phyloP scores from a whole-genome alignment of 1,284 basidiomycete genomes.

The Bondarzewia mesenterica region DNA sequence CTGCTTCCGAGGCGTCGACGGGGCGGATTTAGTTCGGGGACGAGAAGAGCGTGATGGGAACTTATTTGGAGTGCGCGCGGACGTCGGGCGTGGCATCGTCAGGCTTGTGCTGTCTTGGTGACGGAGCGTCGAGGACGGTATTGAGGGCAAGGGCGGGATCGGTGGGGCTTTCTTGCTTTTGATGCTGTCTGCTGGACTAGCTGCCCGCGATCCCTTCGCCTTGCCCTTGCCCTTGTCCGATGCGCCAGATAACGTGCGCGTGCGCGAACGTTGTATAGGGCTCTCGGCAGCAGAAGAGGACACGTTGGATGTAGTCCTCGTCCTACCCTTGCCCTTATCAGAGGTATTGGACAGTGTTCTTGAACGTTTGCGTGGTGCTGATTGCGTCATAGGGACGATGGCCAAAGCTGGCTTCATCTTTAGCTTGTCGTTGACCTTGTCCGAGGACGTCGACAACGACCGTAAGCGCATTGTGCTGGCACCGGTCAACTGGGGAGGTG shows the following conservation, averaged over 20 bases:
- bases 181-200: not conserved
- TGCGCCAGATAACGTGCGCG: slow-evolving; percentile 2
- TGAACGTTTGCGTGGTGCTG: not conserved
- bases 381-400: not conserved
- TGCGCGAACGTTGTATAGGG: not conserved
- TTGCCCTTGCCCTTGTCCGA: slow-evolving; percentile 1
- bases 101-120: not conserved
- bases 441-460: slow-evolving; percentile 5
- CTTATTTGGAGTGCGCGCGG: not conserved
- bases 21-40: not conserved
- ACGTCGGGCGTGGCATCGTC: not conserved
- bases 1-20: not conserved
- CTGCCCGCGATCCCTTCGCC: not conserved
- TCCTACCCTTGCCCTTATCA: not conserved
- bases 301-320: not conserved
- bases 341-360: slow-evolving; percentile 4
- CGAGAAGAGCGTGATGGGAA: not conserved
- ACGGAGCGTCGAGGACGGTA: not conserved
- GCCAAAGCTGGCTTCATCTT: not conserved
- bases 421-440: slow-evolving; percentile 1
- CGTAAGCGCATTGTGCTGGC: slow-evolving; percentile 4
- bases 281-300: not conserved
- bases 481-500: slow-evolving; percentile 2
- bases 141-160: slow-evolving; percentile 1
- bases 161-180: slow-evolving; percentile 2